Conservation (phyloP, 768 basidiomycete species). For the Lyophyllum atratum region DNA sequence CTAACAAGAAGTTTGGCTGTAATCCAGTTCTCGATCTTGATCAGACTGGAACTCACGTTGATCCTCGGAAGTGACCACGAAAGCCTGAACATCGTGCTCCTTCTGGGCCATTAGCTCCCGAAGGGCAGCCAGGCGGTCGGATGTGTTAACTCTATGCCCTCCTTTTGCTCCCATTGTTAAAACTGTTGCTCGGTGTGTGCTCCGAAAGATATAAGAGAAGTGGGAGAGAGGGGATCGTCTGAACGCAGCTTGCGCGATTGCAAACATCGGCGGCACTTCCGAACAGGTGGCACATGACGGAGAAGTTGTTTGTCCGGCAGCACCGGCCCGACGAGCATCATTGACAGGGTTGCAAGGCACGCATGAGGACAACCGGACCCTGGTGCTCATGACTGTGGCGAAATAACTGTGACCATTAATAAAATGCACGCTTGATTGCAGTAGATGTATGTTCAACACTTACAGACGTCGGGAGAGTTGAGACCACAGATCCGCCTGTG, state of each 20-base stretch:
- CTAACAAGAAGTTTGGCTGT: conserved; percentile 38
- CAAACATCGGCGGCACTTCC: background rate
- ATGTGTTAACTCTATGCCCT: conserved; percentile 58
- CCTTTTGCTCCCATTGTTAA: conserved; percentile 38
- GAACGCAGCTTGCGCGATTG: conserved; percentile 3
- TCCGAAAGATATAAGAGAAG: conserved; percentile 1
- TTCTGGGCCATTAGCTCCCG: conserved; percentile 69
- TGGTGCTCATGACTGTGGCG: too few species aligned
- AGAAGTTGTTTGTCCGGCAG: background rate
- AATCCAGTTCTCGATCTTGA: background rate
- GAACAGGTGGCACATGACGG: background rate
- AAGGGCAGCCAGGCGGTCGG: conserved; percentile 60
- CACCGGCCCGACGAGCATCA: background rate
- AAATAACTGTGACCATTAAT: too few species aligned
- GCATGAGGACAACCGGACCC: too few species aligned
- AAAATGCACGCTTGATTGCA: too few species aligned
- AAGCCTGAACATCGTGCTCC: conserved; percentile 55
- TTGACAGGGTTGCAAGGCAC: too few species aligned
- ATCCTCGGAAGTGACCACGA: conserved; percentile 90
- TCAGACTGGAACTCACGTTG: conserved; percentile 61
- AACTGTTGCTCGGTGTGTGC: conserved; percentile 1
- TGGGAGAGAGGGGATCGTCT: conserved; percentile 12
- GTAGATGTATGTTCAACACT: too few species aligned
- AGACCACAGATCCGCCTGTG: too few species aligned
- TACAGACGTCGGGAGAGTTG: too few species aligned